Base-by-base conservation (phyloP, 345 rosid genomes). In the Litchi chinensis region DNA sequence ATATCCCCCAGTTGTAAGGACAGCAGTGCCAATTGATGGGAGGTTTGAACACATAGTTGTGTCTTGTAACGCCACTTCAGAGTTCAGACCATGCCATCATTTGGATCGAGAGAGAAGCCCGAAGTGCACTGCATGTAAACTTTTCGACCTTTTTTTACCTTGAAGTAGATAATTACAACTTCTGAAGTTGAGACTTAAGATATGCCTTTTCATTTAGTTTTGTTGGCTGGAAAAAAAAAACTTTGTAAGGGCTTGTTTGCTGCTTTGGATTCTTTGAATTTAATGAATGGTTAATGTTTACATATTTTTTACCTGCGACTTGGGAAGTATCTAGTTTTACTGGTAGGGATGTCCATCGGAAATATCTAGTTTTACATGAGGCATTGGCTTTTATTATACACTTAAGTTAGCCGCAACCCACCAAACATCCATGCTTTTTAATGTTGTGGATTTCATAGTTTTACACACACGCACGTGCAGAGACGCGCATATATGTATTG, bases 11-110 rank as follows among this genome's bases (percentile, higher is more conserved):
- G 91, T 94, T 59, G 97, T 94, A 77, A 94, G 90, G 82, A 94
- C 97, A 10, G 98, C 97, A 60, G 98, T 96, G 44, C 98, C 99
- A 5, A 97, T 96, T 22, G 97, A 90, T 40, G 98, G 99, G 82
- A 89, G 99, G 83, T 96, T 96, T 54, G 99, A 96, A 87, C 98
- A 92, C 77, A 90, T 94, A 41, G 97, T 96, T 81, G 91, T 96
- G 56, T 92, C 98, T 75, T 96, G 96, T 82, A 91, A 95, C 77
- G 99, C 98, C 78, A 92, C 92, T 83, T 92, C 99, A 37, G 99
- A 92, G 91, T 83, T 92, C 99, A 37, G 99, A 96, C 73, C 98
- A 93, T 73, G 94, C 95, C 78, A 92, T 95, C 76, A 78, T 95
- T 59, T 95, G 98, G 97, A 90, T 93, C 39, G 94, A 93, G 80